Evolutionary conservation across 495 filamentous ascomycete genomes (phyloP).

Genomic region (Bacidia rubella): DNA sequence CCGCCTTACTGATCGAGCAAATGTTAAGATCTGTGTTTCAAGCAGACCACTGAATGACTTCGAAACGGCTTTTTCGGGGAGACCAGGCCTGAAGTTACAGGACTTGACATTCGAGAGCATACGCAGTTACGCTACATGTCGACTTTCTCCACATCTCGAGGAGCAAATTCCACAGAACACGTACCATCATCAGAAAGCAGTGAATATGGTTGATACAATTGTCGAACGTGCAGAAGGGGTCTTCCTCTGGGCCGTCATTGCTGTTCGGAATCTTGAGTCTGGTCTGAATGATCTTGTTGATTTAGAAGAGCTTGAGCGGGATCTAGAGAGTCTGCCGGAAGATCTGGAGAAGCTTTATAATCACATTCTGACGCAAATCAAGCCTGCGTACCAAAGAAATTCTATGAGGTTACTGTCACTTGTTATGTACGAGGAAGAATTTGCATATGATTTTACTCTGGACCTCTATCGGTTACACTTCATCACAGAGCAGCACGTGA

Average conservation of each 20-base stretch:
- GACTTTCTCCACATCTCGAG: not conserved
- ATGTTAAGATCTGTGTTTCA: slow-evolving; percentile 36
- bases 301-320: not conserved
- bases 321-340: not conserved
- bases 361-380: not conserved
- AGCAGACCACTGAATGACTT: slow-evolving; percentile 37
- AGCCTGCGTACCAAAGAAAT: not conserved
- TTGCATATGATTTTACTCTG: not conserved
- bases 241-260: not conserved
- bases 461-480: not conserved
- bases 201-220: not conserved
- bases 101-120: slow-evolving; percentile 6
- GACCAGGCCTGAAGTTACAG: slow-evolving; percentile 2
- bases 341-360: not conserved
- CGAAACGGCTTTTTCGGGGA: slow-evolving; percentile 21
- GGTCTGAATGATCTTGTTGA: not conserved
- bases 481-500: not conserved
- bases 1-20: slow-evolving; percentile 1
- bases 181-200: not conserved
- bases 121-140: not conserved
- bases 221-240: not conserved
- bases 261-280: not conserved
- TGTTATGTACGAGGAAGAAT: not conserved
- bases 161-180: not conserved
- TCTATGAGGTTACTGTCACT: not conserved